A percentile compares a stretch with the other conserved stretches of the same genome.
Evolutionary conservation across 2,329 filamentous ascomycete species (phyloP).

Genomic region (Claviceps pusilla): DNA sequence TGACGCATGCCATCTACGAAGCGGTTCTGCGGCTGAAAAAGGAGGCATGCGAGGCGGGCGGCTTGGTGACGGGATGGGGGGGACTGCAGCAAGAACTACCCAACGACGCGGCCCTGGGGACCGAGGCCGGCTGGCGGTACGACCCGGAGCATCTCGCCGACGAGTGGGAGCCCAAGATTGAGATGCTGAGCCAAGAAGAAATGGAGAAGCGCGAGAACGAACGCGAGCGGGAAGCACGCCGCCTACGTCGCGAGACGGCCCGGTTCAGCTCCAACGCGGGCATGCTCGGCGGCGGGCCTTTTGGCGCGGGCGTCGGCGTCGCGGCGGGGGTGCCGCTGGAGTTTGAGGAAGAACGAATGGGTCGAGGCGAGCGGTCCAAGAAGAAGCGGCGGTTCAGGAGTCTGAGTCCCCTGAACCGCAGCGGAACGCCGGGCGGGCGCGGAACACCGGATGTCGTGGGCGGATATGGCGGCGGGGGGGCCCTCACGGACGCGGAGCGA

Average conservation of each 20-base stretch:
- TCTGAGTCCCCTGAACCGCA: slow-evolving; percentile 60
- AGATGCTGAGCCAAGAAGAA: slow-evolving; percentile 78
- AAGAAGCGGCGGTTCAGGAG: slow-evolving; percentile 89
- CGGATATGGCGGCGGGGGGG: slow-evolving; percentile 54
- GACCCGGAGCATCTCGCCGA: slow-evolving; percentile 79
- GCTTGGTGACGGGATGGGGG: slow-evolving; percentile 60
- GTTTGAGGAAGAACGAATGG: slow-evolving; percentile 67
- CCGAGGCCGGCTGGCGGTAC: slow-evolving; percentile 83
- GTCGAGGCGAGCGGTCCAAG: slow-evolving; percentile 81
- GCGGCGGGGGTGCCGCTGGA: slow-evolving; percentile 26
- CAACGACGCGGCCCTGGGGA: slow-evolving; percentile 73
- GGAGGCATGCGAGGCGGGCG: slow-evolving; percentile 84
- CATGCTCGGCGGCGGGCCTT: slow-evolving; percentile 61
- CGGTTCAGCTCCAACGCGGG: slow-evolving; percentile 77
- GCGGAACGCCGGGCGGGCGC: slow-evolving; percentile 48
- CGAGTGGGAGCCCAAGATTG: slow-evolving; percentile 72
- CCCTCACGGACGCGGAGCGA: slow-evolving; percentile 64
- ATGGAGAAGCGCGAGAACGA: slow-evolving; percentile 96
- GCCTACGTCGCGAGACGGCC: slow-evolving; percentile 78
- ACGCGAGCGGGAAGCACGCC: slow-evolving; percentile 75
- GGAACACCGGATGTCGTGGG: slow-evolving; percentile 69
- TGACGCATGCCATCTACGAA: slow-evolving; percentile 95
- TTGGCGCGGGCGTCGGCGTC: slow-evolving; percentile 22
- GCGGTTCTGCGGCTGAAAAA: slow-evolving; percentile 86
- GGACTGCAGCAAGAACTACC: slow-evolving; percentile 52